Evolutionary conservation across 2,329 filamentous ascomycete species (phyloP), one percentile per base, ranked within the genome.

Genomic region (Fusarium sp.): DNA sequence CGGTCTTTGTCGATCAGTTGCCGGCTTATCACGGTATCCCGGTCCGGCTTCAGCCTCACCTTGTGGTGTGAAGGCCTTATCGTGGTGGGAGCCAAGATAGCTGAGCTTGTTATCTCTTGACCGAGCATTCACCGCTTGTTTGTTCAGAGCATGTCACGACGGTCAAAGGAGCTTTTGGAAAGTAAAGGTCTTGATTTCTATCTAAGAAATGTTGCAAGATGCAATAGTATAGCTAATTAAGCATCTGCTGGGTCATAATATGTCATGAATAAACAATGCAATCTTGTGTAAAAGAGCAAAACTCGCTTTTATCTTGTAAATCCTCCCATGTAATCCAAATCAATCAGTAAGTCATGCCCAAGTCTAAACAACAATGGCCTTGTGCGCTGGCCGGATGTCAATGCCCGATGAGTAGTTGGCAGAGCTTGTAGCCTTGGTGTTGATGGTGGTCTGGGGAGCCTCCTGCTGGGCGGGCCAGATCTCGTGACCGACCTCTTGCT

Each of bases 401-500:
- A 83, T 77, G 2, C 78, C 76, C 1, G 80, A 80, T 69, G 83
- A 84, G 63, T 84, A 82, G 36, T 70, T 74, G 4, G 79, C 48
- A 33, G 82, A 80, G 20, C 74, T 77, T 41, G 79, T 77, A n/a
- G 33, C 58, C 31, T 66, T 70, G 42, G 72, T 76, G 31, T 66
- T 69, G 12, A 69, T 57, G 11, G 79, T 77, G 5, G 66, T 70
- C 66, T 77, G 72, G 36, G 82, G 81, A 41, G 83, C 68, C 13
- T 62, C 73, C 56, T 83, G 85, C 48, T 81, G 82, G 3, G 87
- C 87, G 0, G 88, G 88, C 87, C 87, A 89, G 59, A 89, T 87
- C 79, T 89, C 84, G 39, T 79, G 72, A 13, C 83, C 84, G 1
- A 78, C 82, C 6, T 79, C 79, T 74, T 84, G 82, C 78, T 90